Conservation (phyloP, 129 eudicot species). For the Lonicera japonica region DNA sequence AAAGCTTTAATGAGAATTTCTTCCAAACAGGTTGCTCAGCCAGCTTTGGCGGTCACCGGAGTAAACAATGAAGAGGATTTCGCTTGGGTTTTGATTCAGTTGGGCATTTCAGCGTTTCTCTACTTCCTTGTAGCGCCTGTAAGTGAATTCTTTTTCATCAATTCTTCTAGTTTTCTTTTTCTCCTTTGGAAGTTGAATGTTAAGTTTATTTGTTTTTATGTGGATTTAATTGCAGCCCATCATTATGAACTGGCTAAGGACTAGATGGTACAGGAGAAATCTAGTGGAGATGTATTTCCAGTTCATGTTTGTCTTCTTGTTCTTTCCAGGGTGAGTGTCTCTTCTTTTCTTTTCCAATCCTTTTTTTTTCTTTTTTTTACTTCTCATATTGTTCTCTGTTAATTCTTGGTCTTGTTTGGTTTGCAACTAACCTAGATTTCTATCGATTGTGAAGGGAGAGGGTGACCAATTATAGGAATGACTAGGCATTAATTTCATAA, state of each 20-base stretch:
- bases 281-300: conserved; percentile 86
- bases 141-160: conserved; percentile 23
- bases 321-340: conserved; percentile 89
- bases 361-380: background rate
- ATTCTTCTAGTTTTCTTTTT: too few species aligned
- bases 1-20: too few species aligned
- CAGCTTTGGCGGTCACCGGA: conserved; percentile 78
- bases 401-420: too few species aligned
- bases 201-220: background rate
- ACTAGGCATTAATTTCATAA: too few species aligned
- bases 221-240: conserved; percentile 57
- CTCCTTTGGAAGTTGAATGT: background rate
- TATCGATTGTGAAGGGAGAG: too few species aligned
- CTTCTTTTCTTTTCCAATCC: background rate
- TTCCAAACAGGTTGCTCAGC: conserved; percentile 42
- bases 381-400: background rate
- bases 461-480: too few species aligned
- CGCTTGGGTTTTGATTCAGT: conserved; percentile 41
- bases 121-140: conserved; percentile 79
- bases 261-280: conserved; percentile 77
- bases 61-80: conserved; percentile 66
- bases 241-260: conserved; percentile 87
- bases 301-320: conserved; percentile 86
- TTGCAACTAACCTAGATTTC: too few species aligned
- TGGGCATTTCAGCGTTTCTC: conserved; percentile 61